These are phyloP conservation scores for Schoenoplectus triqueter DNA, from an alignment of 202 grass and related monocot species.

Conservation along the genomic window DNA sequence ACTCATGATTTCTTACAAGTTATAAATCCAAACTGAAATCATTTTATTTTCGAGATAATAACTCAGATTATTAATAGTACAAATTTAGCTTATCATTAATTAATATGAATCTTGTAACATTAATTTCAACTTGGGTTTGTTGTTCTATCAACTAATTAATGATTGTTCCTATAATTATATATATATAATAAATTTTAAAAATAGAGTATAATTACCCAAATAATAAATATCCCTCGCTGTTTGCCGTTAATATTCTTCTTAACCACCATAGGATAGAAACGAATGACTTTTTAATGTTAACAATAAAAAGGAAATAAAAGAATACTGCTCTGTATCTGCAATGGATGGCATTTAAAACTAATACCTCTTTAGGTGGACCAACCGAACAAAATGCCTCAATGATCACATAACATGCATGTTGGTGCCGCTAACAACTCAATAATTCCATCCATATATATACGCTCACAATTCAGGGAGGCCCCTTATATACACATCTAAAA, in stretches of 20 bases:
- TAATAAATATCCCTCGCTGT: neutral
- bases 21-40: neutral
- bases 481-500: constrained; percentile 40
- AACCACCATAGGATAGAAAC: constrained; percentile 10
- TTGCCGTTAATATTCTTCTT: neutral
- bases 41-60: neutral
- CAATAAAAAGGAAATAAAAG: neutral
- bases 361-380: constrained; percentile 36
- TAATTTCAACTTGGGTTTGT: neutral
- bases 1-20: constrained; percentile 1
- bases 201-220: too few species aligned
- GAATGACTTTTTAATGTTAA: neutral
- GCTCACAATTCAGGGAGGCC: constrained; percentile 27
- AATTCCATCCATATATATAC: constrained; percentile 18
- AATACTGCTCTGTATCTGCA: constrained; percentile 27
- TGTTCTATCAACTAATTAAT: constrained; percentile 1
- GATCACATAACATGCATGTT: constrained; percentile 39
- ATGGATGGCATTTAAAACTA: constrained; percentile 37
- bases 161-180: neutral
- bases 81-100: neutral
- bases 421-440: constrained; percentile 36
- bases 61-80: neutral
- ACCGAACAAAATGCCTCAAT: constrained; percentile 38
- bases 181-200: too few species aligned
- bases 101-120: neutral